Evolutionary conservation across 768 basidiomycete genomes (phyloP).

Genomic region (Boletus sp.): DNA sequence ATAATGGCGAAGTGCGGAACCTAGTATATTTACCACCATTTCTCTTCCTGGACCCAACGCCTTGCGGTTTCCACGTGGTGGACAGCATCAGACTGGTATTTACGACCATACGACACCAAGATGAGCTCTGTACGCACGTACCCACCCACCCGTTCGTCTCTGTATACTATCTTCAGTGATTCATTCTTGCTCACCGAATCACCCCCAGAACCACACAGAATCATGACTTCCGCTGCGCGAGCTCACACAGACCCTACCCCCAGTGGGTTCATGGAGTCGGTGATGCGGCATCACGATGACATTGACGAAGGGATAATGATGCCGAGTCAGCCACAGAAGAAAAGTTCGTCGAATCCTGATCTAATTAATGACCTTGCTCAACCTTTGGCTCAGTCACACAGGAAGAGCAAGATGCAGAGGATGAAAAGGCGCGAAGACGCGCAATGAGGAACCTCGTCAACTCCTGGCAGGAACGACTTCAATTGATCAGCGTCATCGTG

Average conservation of each 20-base stretch:
- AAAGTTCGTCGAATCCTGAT: constrained; percentile 15
- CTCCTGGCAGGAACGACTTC: constrained; percentile 62
- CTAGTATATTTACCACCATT: background rate
- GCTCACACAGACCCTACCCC: constrained; percentile 19
- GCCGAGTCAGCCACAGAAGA: constrained; percentile 5
- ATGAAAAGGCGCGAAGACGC: constrained; percentile 43
- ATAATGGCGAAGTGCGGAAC: background rate
- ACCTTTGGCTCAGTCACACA: constrained; percentile 38
- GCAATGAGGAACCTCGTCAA: constrained; percentile 52
- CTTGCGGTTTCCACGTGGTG: constrained; percentile 5
- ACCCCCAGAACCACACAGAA: constrained; percentile 10
- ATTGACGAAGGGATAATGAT: constrained; percentile 16
- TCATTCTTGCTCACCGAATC: background rate
- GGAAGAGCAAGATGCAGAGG: constrained; percentile 47
- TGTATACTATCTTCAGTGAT: background rate
- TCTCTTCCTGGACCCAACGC: constrained; percentile 2
- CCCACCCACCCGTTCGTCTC: constrained; percentile 7
- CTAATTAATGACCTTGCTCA: background rate
- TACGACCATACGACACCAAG: background rate
- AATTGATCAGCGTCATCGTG: constrained; percentile 60
- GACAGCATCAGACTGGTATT: background rate
- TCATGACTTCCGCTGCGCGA: constrained; percentile 11
- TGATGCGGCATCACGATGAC: constrained; percentile 13
- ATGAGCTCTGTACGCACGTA: constrained; percentile 15
- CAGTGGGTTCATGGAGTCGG: constrained; percentile 21